Percentiles rank a stretch among this genome's conserved stretches.
These are phyloP conservation scores for Wilhelminamyces savonicus DNA, from an alignment of 805 yeast genomes.

Conservation along the genomic window DNA sequence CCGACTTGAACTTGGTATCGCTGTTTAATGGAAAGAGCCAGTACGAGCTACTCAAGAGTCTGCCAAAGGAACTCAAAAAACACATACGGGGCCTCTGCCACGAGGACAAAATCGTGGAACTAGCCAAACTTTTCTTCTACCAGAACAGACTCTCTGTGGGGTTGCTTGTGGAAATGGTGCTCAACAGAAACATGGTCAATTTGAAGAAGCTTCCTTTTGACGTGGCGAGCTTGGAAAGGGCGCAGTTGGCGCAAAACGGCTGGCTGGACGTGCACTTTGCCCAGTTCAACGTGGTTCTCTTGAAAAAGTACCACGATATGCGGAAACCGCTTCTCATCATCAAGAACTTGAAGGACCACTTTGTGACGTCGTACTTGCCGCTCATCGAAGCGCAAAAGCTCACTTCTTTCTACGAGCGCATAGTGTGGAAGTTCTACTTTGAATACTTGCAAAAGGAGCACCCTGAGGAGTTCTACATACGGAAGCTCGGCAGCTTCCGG, in stretches of 20 bases:
- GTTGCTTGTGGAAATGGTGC: constrained; percentile 18
- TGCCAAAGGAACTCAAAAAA: constrained; percentile 9
- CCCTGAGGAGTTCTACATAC: constrained; percentile 17
- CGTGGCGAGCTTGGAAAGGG: neutral
- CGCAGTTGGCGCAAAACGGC: too few species aligned
- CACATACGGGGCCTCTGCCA: constrained; percentile 11
- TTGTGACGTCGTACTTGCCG: constrained; percentile 17
- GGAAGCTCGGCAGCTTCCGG: constrained; percentile 12
- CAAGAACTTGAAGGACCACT: constrained; percentile 21
- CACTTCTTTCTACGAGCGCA: constrained; percentile 33
- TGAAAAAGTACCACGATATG: constrained; percentile 32
- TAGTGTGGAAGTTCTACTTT: constrained; percentile 36
- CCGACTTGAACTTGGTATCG: constrained; percentile 1
- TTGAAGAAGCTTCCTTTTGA: constrained; percentile 12
- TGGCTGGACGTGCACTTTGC: constrained; percentile 16
- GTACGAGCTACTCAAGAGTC: constrained; percentile 11
- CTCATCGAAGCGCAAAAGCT: constrained; percentile 14
- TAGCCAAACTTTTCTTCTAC: constrained; percentile 16
- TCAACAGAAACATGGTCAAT: constrained; percentile 15
- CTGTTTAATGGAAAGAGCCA: neutral
- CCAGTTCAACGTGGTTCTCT: constrained; percentile 23
- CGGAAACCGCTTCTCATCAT: constrained; percentile 26
- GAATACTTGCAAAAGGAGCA: constrained; percentile 18
- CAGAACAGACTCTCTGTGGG: constrained; percentile 20
- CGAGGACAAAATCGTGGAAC: constrained; percentile 15